Conservation (phyloP, 2,329 filamentous ascomycete species). For the Knufia petricola region DNA sequence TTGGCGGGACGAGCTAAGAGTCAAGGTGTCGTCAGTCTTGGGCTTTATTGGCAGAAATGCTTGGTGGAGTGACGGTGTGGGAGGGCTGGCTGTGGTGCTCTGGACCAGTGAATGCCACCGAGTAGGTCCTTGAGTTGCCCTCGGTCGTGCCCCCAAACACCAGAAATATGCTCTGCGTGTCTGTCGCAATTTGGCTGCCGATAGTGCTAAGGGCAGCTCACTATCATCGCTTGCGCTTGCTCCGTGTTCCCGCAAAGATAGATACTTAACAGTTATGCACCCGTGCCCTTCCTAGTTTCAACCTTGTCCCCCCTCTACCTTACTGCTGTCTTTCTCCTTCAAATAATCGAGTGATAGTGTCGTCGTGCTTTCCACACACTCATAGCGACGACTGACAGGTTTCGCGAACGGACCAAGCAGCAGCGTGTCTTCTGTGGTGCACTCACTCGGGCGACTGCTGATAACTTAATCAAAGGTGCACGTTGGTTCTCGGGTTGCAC, state of each 20-base stretch:
- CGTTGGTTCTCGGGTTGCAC: not conserved
- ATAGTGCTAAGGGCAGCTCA: not conserved
- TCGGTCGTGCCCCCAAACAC: constrained; percentile 1
- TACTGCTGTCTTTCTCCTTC: not conserved
- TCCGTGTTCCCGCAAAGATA: not conserved
- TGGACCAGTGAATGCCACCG: not conserved
- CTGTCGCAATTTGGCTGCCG: constrained; percentile 4
- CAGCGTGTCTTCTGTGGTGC: not conserved
- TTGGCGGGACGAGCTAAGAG: constrained; percentile 4
- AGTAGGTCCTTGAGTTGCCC: not conserved
- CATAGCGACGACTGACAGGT: not conserved
- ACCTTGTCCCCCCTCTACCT: not conserved
- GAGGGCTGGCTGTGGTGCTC: constrained; percentile 2
- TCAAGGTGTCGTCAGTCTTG: constrained; percentile 1
- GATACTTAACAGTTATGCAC: constrained; percentile 8
- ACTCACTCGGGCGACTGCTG: not conserved
- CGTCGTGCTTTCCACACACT: not conserved
- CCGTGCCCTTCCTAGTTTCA: not conserved
- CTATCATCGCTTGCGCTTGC: not conserved
- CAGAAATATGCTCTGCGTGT: constrained; percentile 4
- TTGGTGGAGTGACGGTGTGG: constrained; percentile 3
- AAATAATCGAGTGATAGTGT: not conserved
- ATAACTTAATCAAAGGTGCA: not conserved
- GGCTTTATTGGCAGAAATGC: constrained; percentile 7
- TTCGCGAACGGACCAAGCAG: not conserved